Conservation (phyloP, 805 yeast species). For the Wickerhamiella brachini region DNA sequence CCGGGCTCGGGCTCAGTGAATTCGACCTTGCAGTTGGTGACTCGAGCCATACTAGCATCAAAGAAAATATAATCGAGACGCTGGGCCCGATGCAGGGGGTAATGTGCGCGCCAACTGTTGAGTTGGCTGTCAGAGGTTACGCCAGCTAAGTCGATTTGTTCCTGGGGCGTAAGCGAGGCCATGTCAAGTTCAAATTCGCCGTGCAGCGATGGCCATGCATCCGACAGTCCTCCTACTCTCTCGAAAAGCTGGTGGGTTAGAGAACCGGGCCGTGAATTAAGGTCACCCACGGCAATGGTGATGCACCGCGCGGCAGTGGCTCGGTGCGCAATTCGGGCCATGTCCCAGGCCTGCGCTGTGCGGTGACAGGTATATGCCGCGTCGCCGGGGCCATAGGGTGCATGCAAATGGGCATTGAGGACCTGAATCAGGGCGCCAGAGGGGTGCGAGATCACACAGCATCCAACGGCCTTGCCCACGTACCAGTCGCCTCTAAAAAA, state of each 20-base stretch:
- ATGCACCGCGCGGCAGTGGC: conserved; percentile 66
- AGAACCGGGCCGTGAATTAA: conserved; percentile 79
- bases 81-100: conserved; percentile 55
- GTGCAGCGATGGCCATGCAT: conserved; percentile 67
- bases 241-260: conserved; percentile 67
- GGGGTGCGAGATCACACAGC: conserved; percentile 49
- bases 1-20: conserved; percentile 58
- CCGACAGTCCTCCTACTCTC: conserved; percentile 50
- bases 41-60: conserved; percentile 39
- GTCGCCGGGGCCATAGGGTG: conserved; percentile 85
- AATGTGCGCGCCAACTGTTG: conserved; percentile 68
- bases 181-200: conserved; percentile 34
- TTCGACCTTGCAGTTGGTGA: conserved; percentile 50
- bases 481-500: conserved; percentile 93
- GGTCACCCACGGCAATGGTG: conserved; percentile 82
- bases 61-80: conserved; percentile 82
- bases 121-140: conserved; percentile 79
- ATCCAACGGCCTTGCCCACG: conserved; percentile 82
- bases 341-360: conserved; percentile 94
- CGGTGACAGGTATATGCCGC: conserved; percentile 84
- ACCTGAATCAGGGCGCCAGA: conserved; percentile 46
- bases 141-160: conserved; percentile 63
- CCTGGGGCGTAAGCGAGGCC: conserved; percentile 35
- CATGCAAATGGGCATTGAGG: conserved; percentile 91
- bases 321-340: conserved; percentile 49